These are phyloP conservation scores for Cryphonectria parasitica DNA, from an alignment of 2,329 filamentous ascomycete species.

Conservation along the genomic window DNA sequence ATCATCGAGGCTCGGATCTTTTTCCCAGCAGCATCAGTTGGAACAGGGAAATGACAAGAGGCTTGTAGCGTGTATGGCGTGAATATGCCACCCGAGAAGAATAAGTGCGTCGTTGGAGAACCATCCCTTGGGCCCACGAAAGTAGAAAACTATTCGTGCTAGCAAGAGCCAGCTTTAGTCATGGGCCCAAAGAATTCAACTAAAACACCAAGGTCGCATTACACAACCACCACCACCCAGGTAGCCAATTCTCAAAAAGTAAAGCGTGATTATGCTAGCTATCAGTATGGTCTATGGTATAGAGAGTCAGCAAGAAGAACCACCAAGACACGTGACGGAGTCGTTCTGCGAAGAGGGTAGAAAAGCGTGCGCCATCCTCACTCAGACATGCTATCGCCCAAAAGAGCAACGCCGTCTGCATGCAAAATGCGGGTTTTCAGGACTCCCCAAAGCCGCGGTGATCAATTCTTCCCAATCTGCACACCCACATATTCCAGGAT, in stretches of 20 bases:
- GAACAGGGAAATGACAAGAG: neutral
- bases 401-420: neutral
- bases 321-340: neutral
- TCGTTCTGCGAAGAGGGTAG: neutral
- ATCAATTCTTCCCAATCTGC: neutral
- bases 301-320: too few species aligned
- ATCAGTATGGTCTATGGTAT: neutral
- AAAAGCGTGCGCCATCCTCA: neutral
- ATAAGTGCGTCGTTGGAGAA: neutral
- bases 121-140: neutral
- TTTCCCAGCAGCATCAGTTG: neutral
- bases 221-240: neutral
- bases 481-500: neutral
- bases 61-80: neutral
- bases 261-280: conserved; percentile 19
- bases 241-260: neutral
- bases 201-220: neutral
- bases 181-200: neutral
- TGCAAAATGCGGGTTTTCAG: neutral
- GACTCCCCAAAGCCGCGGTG: neutral
- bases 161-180: neutral
- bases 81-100: neutral
- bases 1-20: neutral
- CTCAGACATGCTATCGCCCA: neutral
- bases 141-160: neutral